Evolutionary conservation across 2,329 filamentous ascomycete genomes (phyloP), one percentile per base, ranked within the genome.

Genomic region (Chaetoscypha palmicola): DNA sequence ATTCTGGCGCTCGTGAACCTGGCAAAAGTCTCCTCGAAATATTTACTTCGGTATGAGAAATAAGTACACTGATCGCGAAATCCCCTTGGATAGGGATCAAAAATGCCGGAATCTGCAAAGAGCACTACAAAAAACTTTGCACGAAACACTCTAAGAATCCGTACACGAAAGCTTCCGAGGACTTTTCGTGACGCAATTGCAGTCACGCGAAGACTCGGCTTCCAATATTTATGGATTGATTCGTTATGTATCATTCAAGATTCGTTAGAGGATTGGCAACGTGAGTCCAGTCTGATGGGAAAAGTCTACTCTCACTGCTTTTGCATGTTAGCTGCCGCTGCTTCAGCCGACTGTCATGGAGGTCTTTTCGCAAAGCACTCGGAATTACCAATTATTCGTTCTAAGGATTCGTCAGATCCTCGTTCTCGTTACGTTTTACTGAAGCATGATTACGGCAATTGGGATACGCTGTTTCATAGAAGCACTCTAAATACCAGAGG

Each of bases 191-290:
- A 60, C 36, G 58, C 56, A 16, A 48, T 60, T 8, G n/a, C 16
- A 5, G 45, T 58, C 9, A 46, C 45, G 11, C 35, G 44, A 35
- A 31, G 14, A 5, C 42, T 57, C 20, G 46, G 48, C 1, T 24
- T 58, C 16, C 30, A 45, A 10, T 59, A 55, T 38, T 37, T 60
- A 12, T 60, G 58, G 58, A 56, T 59, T 14, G 58, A 60, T n/a
- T 41, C 38, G 4, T 20, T 41, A 4, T 41, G 38, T 16, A 41
- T 41, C 4, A 32, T 41, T 12, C 56, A 58, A 41, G 51, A 56
- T 31, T 42, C 41, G 21, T 20, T 21, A 9, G 40, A 42, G 14
- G 56, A 58, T 37, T 57, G 55, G 55, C n/a, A 34, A 14, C 39
- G n/a, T 16, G 49, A 53, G 34, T 48, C 51, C 3, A 33, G 36